These are phyloP conservation scores for Aspergillus wentii DNA, from an alignment of 495 filamentous ascomycete genomes.

Conservation along the genomic window DNA sequence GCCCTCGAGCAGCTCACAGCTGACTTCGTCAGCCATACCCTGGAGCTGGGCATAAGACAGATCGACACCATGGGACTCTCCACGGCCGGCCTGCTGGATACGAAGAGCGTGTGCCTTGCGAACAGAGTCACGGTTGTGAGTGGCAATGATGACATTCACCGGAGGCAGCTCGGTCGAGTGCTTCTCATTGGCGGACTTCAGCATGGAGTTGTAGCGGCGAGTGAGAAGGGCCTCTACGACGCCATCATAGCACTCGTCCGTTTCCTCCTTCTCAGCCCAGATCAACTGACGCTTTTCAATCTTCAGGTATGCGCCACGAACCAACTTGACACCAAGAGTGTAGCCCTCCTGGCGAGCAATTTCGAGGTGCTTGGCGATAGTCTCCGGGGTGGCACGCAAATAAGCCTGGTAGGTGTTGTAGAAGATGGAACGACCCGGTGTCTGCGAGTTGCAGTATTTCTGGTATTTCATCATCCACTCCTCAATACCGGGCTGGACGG, in stretches of 20 bases:
- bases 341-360: slow-evolving; percentile 63
- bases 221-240: slow-evolving; percentile 53
- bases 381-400: slow-evolving; percentile 62
- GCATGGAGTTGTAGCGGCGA: slow-evolving; percentile 48
- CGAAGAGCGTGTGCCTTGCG: slow-evolving; percentile 60
- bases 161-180: slow-evolving; percentile 47
- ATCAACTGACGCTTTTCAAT: slow-evolving; percentile 75
- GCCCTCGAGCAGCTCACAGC: slow-evolving; percentile 68
- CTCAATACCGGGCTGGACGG: slow-evolving; percentile 78
- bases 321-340: slow-evolving; percentile 84
- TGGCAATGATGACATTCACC: slow-evolving; percentile 73
- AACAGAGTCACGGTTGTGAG: slow-evolving; percentile 87
- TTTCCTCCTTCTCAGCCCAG: slow-evolving; percentile 77
- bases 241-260: slow-evolving; percentile 61
- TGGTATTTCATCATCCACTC: slow-evolving; percentile 77
- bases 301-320: slow-evolving; percentile 84
- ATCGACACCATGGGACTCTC: slow-evolving; percentile 44
- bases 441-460: slow-evolving; percentile 67
- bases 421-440: slow-evolving; percentile 55
- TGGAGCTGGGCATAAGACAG: slow-evolving; percentile 86
- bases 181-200: slow-evolving; percentile 34
- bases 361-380: slow-evolving; percentile 62
- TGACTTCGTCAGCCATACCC: slow-evolving; percentile 65
- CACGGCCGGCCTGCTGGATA: slow-evolving; percentile 40
- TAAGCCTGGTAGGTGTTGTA: slow-evolving; percentile 85